Base-by-base conservation (phyloP, 2,329 filamentous ascomycete species). In the Teratosphaeriaceae sp. region DNA sequence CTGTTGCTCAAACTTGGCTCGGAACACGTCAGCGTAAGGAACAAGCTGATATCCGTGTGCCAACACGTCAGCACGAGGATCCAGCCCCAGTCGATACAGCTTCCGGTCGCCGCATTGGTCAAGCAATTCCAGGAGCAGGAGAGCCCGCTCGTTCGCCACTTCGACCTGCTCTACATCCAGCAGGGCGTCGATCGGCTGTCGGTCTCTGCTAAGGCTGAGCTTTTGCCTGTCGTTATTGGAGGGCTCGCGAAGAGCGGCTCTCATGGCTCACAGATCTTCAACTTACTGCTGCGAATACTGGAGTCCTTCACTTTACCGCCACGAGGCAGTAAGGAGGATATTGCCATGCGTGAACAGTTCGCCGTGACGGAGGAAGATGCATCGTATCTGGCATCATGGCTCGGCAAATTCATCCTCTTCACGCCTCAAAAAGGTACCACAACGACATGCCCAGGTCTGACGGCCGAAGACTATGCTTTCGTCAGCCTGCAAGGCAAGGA, bases 161-260 rank as follows among this genome's bases (percentile, higher is more conserved):
- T 96, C 54, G 89, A 97, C 65, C 70, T 97, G 30, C 74, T 85
- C 15, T 95, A 94, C 60, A 84, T 96, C 27, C 86, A 94, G 58
- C 87, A 94, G 60, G 92, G 90, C 29, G 71, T 86, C 34, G 74
- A 75, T 40, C 73, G 82, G 38, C 64, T 85, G 16, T 70, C 74
- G 2, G 63, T 73, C 9, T 62, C 67, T 13, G 84, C 90, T 31
- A 78, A 87, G 53, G 75, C 83, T 26, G 78, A 81, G 9, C 69
- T 95, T 3, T 65, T 96, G n/a, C 81, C 87, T 1, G 73, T 78
- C 2, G 65, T 88, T 8, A 67, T 89, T 13, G 71, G 76, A 50
- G 84, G 82, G 8, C 82, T 94, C 34, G 71, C 77, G 2, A 69
- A 70, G 31, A 75, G 76, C 51, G 73, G 74, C 23, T 61, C 69